Conservation (phyloP, 352 stramenopile species). For the Globisporangium cystogenes region DNA sequence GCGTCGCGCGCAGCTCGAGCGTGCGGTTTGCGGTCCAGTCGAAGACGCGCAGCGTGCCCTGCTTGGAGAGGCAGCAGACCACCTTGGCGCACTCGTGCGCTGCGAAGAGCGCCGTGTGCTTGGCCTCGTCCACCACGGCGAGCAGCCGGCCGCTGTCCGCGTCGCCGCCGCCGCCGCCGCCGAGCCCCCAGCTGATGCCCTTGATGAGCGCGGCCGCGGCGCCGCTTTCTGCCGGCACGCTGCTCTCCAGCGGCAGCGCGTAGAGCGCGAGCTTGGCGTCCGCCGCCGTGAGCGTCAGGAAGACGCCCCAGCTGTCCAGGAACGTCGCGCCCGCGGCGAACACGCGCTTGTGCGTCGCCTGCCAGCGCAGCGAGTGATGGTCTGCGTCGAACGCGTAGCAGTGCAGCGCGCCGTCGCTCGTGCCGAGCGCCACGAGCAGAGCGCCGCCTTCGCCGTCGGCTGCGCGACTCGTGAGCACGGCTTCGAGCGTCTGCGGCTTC, state of each 20-base stretch:
- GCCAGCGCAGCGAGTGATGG: conserved; percentile 31
- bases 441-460: conserved; percentile 25
- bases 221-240: conserved; percentile 29
- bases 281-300: conserved; percentile 28
- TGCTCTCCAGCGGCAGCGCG: conserved; percentile 52
- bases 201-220: conserved; percentile 7
- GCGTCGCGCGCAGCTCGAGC: conserved; percentile 46
- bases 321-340: conserved; percentile 47
- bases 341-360: conserved; percentile 56
- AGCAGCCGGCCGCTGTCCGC: conserved; percentile 19
- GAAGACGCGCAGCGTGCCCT: conserved; percentile 55
- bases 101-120: conserved; percentile 43
- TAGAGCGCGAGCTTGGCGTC: conserved; percentile 58
- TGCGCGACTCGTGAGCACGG: conserved; percentile 34
- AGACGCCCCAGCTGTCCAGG: conserved; percentile 68
- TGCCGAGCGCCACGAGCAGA: conserved; percentile 51
- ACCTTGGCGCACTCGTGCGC: conserved; percentile 51
- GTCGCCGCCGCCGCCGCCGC: conserved; percentile 1
- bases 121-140: conserved; percentile 50
- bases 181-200: conserved; percentile 9
- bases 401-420: conserved; percentile 52
- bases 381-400: conserved; percentile 27
- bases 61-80: conserved; percentile 53
- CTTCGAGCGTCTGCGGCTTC: conserved; percentile 44
- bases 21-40: conserved; percentile 62